Evolutionary conservation across 2,329 filamentous ascomycete species (phyloP), one percentile per base, ranked within the genome.

Genomic region (Exophiala xenobiotica): DNA sequence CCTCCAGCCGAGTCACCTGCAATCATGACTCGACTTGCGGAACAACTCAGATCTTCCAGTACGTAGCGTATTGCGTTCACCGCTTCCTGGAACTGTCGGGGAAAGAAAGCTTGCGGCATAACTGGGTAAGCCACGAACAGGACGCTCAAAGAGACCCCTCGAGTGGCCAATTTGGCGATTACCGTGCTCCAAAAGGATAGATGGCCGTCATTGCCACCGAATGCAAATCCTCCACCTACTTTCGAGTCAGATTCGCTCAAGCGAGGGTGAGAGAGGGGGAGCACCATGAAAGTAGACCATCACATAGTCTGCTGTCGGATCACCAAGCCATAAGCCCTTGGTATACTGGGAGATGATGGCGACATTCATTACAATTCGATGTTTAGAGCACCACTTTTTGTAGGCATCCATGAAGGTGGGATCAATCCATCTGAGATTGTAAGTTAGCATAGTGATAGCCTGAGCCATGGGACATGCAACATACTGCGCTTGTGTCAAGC

Each of bases 71-170:
- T 61, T 2, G 64, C 66, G 26, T 65, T 65, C 20, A 71, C 69
- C 0, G 69, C 69, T 53, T 75, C 70, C 20, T 64, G 64, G 9
- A 74, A 60, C 50, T 75, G 73, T 1, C 65, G 69, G 4, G 73
- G 73, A 47, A 74, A 75, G 1, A 64, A 64, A 5, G 65, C 69
- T 4, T 64, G 51, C 0, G 73, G 73, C 0, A 79, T 73, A n/a
- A 83, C 72, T 24, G 77, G 77, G 65, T 86, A 86, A 26, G 75
- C 74, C 11, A 82, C 70, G n/a, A 79, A 63, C 40, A 83, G 73
- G 38, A 78, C 65, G 18, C 77, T 70, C 24, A 79, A 65, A 26
- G 70, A 68, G 45, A 77, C 72, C 29, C 72, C 74, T 12, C 63
- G 55, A 11, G 16, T 22, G 29, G 23, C 20, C 16, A 56, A 20